Evolutionary conservation across 345 rosid genomes (phyloP), one percentile per base, ranked within the genome.

Genomic region (Tarenaya hassleriana): DNA sequence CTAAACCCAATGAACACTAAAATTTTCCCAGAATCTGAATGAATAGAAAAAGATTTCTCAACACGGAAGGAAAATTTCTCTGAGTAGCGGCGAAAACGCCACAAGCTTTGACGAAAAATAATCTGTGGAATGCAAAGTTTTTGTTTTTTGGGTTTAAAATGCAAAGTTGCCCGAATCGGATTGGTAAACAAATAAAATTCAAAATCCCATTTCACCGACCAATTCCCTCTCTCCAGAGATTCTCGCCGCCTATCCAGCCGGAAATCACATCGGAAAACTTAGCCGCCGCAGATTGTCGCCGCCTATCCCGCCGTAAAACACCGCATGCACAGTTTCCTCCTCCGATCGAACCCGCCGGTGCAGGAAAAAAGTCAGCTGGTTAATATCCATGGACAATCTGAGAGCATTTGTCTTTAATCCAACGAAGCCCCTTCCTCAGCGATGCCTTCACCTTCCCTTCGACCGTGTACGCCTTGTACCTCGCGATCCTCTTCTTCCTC

Each of bases 341-440:
- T n/a, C 29, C 29, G 29, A 24, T 2, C 29, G 5, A 13, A 49
- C 15, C 17, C 58, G 29, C 54, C 58, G 52, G 41, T 0, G 16
- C 15, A 1, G 2, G 13, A 44, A 20, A 4, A 8, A 4, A 20
- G 13, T 1, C 21, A 8, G 2, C 13, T 13, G n/a, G n/a, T 56
- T 69, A 72, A 68, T 69, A 70, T 1, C 78, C 66, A 35, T 76
- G 74, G 7, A 68, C 55, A 51, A 81, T 61, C 63, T 47, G 69
- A 15, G 78, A 79, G 60, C 76, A 82, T 53, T 67, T 76, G 68
- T 55, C 74, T 52, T 77, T 82, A 70, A 85, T 74, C 94, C 94
- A 85, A 45, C 70, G 78, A 41, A 75, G 52, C 4, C 89, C 77
- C 16, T 67, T 74, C 35, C 60, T 77, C 24, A 79, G 58, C 2